A percentile compares a stretch with the other conserved stretches of the same genome.
These are phyloP conservation scores for Trypanosoma theileri DNA, from an alignment of 208 protist genomes.

Conservation along the genomic window DNA sequence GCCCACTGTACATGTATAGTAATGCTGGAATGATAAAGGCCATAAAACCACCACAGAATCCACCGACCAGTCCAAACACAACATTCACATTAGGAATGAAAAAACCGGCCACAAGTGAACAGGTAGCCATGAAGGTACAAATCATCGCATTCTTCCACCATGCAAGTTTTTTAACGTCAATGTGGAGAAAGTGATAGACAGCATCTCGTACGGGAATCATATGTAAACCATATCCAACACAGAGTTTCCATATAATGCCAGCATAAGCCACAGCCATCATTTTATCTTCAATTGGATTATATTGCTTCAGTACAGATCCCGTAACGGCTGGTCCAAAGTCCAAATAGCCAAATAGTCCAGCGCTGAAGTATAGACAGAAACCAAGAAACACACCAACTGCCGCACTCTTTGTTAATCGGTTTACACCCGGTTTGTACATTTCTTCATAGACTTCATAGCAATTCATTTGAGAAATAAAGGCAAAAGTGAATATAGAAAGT, in stretches of 20 bases:
- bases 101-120: constrained; percentile 48
- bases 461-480: constrained; percentile 68
- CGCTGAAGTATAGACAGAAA: constrained; percentile 51
- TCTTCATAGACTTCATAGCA: constrained; percentile 51
- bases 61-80: constrained; percentile 68
- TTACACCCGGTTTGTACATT: constrained; percentile 35
- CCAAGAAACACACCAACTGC: constrained; percentile 51
- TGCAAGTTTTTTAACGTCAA: constrained; percentile 40
- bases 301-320: constrained; percentile 54
- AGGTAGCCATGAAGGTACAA: constrained; percentile 30
- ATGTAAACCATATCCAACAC: constrained; percentile 58
- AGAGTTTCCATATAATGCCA: constrained; percentile 65
- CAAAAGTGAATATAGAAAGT: constrained; percentile 53
- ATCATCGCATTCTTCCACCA: constrained; percentile 57
- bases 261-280: constrained; percentile 55
- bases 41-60: constrained; percentile 49
- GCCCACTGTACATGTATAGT: constrained; percentile 51
- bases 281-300: constrained; percentile 54
- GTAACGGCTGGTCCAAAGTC: constrained; percentile 50
- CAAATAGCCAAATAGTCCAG: constrained; percentile 69
- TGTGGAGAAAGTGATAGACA: constrained; percentile 51
- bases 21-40: constrained; percentile 76
- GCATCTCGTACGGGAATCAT: constrained; percentile 66
- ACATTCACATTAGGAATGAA: constrained; percentile 71
- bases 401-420: constrained; percentile 41